phyloP scores from a whole-genome alignment of 164 flowering plant genomes.

The Chimonanthus praecox region DNA sequence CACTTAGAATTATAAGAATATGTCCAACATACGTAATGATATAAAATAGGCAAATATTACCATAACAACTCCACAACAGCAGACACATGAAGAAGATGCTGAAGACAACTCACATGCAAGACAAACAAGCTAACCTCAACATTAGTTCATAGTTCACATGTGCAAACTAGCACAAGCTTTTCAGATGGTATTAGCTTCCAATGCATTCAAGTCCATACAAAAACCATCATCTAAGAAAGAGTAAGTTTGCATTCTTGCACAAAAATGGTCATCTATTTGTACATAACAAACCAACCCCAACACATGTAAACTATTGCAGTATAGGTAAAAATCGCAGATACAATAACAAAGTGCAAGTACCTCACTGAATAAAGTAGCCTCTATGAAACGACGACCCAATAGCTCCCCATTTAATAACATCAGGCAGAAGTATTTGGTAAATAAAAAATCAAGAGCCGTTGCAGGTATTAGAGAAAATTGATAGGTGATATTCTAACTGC shows the following conservation, averaged over 20 bases:
- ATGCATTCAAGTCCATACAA: not conserved
- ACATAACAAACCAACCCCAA: not conserved
- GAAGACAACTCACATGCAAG: not conserved
- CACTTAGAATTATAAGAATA: not conserved
- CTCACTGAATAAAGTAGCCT: not conserved
- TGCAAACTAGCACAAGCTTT: not conserved
- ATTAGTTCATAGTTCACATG: not conserved
- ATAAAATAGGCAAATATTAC: not conserved
- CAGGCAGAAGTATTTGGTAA: not conserved
- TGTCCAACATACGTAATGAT: not conserved
- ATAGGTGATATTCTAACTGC: constrained; percentile 1
- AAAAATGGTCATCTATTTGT: constrained; percentile 4
- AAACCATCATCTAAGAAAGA: not conserved
- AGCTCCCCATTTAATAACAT: not conserved
- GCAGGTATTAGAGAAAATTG: not conserved
- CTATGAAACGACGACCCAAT: not conserved
- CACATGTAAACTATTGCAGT: not conserved
- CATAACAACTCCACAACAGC: no score
- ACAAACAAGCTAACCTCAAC: not conserved
- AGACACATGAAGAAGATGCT: no score
- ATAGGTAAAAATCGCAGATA: not conserved
- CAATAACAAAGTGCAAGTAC: not conserved
- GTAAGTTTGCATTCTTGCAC: constrained; percentile 2
- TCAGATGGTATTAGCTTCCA: not conserved
- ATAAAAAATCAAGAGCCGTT: not conserved